Evolutionary conservation across 2,329 filamentous ascomycete genomes (phyloP).

Genomic region (Xylariomycetidae sp.): DNA sequence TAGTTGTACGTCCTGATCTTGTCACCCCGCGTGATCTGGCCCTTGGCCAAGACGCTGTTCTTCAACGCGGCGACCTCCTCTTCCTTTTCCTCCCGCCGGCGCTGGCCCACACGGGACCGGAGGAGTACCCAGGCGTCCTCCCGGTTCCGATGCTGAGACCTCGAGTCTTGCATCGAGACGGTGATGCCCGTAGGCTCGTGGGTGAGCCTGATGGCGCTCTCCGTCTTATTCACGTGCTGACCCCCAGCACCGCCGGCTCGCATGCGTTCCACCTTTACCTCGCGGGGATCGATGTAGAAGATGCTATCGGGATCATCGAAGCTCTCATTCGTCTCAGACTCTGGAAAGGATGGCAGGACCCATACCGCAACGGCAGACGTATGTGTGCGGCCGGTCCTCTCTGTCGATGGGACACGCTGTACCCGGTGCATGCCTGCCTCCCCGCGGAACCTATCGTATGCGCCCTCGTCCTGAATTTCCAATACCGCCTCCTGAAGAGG

Average conservation of each 20-base stretch:
- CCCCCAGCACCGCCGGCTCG: slow-evolving; percentile 86
- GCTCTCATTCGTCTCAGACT: slow-evolving; percentile 41
- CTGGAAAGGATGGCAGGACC: slow-evolving; percentile 80
- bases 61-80: slow-evolving; percentile 71
- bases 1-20: slow-evolving; percentile 93
- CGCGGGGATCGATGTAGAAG: slow-evolving; percentile 81
- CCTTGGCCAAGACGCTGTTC: slow-evolving; percentile 71
- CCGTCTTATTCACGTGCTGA: slow-evolving; percentile 98
- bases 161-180: slow-evolving; percentile 87
- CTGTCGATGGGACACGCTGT: slow-evolving; percentile 87
- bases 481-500: slow-evolving; percentile 84
- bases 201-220: slow-evolving; percentile 89
- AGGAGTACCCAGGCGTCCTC: slow-evolving; percentile 83
- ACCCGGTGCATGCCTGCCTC: slow-evolving; percentile 95
- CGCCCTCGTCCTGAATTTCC: slow-evolving; percentile 70
- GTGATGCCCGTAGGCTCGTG: slow-evolving; percentile 83
- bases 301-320: slow-evolving; percentile 83
- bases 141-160: slow-evolving; percentile 86
- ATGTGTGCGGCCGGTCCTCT: slow-evolving; percentile 86
- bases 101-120: slow-evolving; percentile 75
- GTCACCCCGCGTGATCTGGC: slow-evolving; percentile 83
- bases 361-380: slow-evolving; percentile 90
- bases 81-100: slow-evolving; percentile 75
- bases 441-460: slow-evolving; percentile 76
- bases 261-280: slow-evolving; percentile 86